Evolutionary conservation across 805 yeast genomes (phyloP), one percentile per base, ranked within the genome.

Genomic region (Maudiozyma bulderi): DNA sequence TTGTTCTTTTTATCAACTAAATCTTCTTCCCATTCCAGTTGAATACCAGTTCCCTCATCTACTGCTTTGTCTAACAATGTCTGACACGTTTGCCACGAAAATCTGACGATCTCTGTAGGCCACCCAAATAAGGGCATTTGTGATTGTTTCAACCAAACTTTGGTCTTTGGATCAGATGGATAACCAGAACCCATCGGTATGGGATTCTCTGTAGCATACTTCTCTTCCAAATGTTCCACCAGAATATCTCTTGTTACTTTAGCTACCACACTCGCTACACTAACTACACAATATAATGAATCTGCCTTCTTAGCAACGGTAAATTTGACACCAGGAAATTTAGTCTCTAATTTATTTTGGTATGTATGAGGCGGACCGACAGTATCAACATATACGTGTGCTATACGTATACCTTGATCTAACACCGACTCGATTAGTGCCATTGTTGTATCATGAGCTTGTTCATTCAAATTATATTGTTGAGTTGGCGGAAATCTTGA

Each of bases 221-320:
- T 15, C 51, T 14, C 48, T 52, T 53, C 53, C 15, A 52, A 54
- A 29, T 50, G 58, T 50, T 48, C 72, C 40, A 50, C 63, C 53
- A 47, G 74, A 43, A 77, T 66, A 64, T 93, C 99, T 60, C 99
- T 76, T 0, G 98, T 89, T 6, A 93, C 99, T 62, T 93, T 93
- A 8, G 99, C 99, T 43, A 90, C 90, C 44, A 93, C 86, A 20
- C 95, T 84, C 0, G 99, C 99, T 1, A 95, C 86, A 62, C 95
- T 84, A 7, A 93, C 99, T 48, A 88, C 81, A 1, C 98, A 96
- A 62, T 75, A 93, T 15, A 88, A 62, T 15, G 96, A 81, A 70
- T 93, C 99, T 0, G 99, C 99, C 62, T 93, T 93, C 61, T 93
- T 93, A 8, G 95, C 79, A 6, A 93, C 99, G 0, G 88, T 84